Evolutionary conservation across 305 asterid species (phyloP), one percentile per base, ranked within the genome.

Genomic region (Fraxinus albicans): DNA sequence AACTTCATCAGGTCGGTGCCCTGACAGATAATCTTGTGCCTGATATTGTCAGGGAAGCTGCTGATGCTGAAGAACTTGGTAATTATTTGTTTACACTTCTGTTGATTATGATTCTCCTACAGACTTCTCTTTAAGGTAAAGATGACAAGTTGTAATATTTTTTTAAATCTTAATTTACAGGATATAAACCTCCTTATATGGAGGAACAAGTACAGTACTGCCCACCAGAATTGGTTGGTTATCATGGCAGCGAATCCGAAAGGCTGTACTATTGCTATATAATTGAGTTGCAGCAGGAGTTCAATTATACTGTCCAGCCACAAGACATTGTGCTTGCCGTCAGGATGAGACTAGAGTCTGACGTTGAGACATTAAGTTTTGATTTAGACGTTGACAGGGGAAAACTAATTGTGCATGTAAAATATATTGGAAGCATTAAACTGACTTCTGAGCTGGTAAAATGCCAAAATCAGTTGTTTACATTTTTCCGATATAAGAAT

Each of bases 21-120:
- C 81, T 96, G 81, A 94, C 98, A 0, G 92, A 94, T 84, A 31
- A 89, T 77, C 98, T 96, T 80, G 95, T 94, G 77, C 99, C 99
- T 0, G 94, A 91, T 87, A 90, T 92, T 6, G 88, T 90, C 47
- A 87, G 85, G 90, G 97, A 93, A 85, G 91, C 90, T 86, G 77
- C 80, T 0, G 92, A 86, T 31, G 89, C 78, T 63, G 88, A 88
- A 76, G 86, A 87, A 73, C 50, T 17, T 75, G 89, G 97, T 91
- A 89, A 67, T 40, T 77, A 69, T 77, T 77, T 60, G 53, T 50
- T 65, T 65, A 25, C 17, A 9, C 33, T 25, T 23, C 35, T 25
- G 15, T 23, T 65, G 34, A 65, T 65, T 65, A 8, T 3, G 13
- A 65, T 12, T 65, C 73, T 27, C 42, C 27, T 27, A 47, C 6